phyloP scores from a whole-genome alignment of 2,329 filamentous ascomycete species.

The Lasiodiplodia hormozganensis region DNA sequence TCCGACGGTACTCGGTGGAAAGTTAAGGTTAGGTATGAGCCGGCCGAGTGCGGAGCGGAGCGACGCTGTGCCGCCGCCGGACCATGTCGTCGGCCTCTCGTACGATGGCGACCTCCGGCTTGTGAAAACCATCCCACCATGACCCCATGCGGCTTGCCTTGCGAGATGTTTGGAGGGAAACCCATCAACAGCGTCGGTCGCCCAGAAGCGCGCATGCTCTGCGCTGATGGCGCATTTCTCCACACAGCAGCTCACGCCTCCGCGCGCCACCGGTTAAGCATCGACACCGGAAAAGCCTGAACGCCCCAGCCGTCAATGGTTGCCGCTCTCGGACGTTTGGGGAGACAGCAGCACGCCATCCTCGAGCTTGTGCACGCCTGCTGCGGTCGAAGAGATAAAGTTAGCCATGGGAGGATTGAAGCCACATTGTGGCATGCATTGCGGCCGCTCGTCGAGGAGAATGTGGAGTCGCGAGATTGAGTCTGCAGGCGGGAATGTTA shows the following conservation, averaged over 20 bases:
- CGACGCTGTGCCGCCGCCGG: slow-evolving; percentile 21
- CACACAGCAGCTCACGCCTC: background rate
- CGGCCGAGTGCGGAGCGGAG: slow-evolving; percentile 20
- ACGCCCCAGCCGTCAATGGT: slow-evolving; percentile 16
- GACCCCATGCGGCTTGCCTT: slow-evolving; percentile 6
- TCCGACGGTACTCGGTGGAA: slow-evolving; percentile 7
- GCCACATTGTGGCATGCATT: background rate
- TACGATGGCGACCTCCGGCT: background rate
- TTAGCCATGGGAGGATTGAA: slow-evolving; percentile 7
- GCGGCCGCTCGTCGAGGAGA: background rate
- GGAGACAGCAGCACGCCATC: background rate
- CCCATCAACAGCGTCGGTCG: background rate
- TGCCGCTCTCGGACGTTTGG: background rate
- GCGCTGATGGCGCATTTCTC: background rate
- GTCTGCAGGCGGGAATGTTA: background rate
- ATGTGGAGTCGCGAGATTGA: background rate
- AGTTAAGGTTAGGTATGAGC: background rate
- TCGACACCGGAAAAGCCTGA: slow-evolving; percentile 13
- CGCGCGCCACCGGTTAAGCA: slow-evolving; percentile 17
- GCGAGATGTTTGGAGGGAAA: background rate
- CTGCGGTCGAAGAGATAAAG: background rate
- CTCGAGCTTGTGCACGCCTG: background rate
- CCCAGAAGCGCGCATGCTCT: background rate
- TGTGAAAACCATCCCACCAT: slow-evolving; percentile 11
- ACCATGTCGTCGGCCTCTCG: slow-evolving; percentile 7